Percentiles rank a stretch among this genome's conserved stretches.
Evolutionary conservation across 176 grass and related monocot genomes (phyloP).

Genomic region (Cymbopogon citratus): DNA sequence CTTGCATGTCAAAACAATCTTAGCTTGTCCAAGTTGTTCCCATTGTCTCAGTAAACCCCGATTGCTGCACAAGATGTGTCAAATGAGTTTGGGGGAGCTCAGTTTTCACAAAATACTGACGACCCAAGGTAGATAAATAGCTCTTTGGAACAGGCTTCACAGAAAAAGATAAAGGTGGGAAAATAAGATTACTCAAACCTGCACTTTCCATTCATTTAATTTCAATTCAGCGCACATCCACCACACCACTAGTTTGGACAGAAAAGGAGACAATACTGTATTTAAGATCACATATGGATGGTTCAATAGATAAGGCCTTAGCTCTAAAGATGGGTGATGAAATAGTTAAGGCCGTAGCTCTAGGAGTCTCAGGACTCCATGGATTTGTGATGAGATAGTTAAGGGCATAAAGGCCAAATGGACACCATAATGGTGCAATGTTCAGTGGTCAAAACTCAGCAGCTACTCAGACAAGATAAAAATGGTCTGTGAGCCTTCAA

Average conservation of each 20-base stretch:
- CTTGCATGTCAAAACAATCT: conserved; percentile 93
- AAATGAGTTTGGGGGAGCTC: neutral
- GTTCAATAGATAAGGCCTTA: neutral
- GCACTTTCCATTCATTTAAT: neutral
- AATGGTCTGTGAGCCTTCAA: neutral
- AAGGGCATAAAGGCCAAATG: neutral
- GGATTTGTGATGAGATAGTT: neutral
- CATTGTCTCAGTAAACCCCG: conserved; percentile 75
- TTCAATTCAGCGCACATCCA: neutral
- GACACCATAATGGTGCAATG: neutral
- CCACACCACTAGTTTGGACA: neutral
- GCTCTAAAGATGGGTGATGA: neutral
- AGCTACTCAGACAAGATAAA: neutral
- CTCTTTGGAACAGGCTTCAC: neutral
- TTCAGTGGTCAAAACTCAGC: neutral
- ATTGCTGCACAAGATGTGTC: conserved; percentile 46
- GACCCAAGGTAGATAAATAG: neutral
- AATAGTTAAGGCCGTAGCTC: neutral
- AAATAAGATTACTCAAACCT: neutral
- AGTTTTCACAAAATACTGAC: neutral
- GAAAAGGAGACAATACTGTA: neutral
- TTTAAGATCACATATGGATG: neutral
- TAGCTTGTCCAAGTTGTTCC: conserved; percentile 94
- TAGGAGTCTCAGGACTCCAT: neutral
- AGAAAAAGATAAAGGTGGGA: neutral